Percentiles rank a stretch among this genome's conserved stretches.
phyloP scores from a whole-genome alignment of 257 asterid genomes.

The Solanum bulbocastanum region DNA sequence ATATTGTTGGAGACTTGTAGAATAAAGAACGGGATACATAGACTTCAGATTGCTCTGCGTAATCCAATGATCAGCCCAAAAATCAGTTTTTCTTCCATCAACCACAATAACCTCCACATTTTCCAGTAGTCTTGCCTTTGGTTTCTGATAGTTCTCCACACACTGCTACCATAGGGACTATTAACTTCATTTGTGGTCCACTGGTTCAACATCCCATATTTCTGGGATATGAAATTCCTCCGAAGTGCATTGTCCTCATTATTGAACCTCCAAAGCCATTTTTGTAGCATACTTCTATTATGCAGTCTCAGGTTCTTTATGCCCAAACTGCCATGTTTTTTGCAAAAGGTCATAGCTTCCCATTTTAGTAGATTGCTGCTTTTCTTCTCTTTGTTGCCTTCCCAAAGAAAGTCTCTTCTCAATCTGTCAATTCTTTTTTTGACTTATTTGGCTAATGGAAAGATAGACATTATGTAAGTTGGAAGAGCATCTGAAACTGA shows the following conservation, averaged over 20 bases:
- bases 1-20: background rate
- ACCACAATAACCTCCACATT: background rate
- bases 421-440: background rate
- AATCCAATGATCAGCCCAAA: background rate
- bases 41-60: background rate
- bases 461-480: background rate
- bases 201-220: background rate
- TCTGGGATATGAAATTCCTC: background rate
- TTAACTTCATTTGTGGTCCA: background rate
- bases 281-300: background rate
- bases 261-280: background rate
- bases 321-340: background rate
- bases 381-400: background rate
- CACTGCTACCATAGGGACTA: background rate
- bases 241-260: background rate
- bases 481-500: background rate
- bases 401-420: background rate
- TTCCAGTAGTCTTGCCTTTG: background rate
- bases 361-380: background rate
- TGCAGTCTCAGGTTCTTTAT: background rate
- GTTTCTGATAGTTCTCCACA: background rate
- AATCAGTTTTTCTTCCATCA: background rate
- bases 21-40: background rate
- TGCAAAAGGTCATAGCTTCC: background rate
- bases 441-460: background rate